Conservation (phyloP, 805 yeast species). For the Cyberlindnera nakhonratchasimensis region DNA sequence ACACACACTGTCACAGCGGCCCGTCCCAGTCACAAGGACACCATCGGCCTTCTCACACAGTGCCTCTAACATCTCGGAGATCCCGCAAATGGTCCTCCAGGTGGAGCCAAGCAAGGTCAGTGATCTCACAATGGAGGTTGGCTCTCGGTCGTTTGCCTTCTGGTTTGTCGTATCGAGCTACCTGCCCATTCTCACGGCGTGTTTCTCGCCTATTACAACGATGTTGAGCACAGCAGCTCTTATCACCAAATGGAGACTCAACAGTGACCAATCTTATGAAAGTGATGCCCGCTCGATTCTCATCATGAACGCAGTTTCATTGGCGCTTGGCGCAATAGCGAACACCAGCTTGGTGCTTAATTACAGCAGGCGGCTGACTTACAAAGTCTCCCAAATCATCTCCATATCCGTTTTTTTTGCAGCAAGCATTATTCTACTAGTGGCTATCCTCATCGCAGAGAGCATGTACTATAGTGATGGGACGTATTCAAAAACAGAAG, state of each 20-base stretch:
- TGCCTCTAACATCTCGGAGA: conserved; percentile 12
- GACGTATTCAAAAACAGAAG: conserved; percentile 44
- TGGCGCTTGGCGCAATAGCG: conserved; percentile 62
- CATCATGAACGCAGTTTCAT: conserved; percentile 57
- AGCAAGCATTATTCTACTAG: conserved; percentile 53
- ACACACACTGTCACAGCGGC: background rate
- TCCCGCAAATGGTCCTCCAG: conserved; percentile 19
- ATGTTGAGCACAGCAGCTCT: conserved; percentile 70
- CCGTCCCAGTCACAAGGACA: background rate
- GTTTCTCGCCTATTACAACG: conserved; percentile 76
- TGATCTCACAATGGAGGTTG: conserved; percentile 17
- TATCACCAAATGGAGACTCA: conserved; percentile 61
- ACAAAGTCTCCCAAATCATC: conserved; percentile 56
- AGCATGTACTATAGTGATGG: conserved; percentile 27
- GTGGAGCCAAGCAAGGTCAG: conserved; percentile 18
- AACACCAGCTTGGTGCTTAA: conserved; percentile 69
- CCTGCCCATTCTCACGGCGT: conserved; percentile 73
- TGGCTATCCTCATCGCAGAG: conserved; percentile 41
- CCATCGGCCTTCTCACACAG: conserved; percentile 3
- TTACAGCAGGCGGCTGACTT: conserved; percentile 55
- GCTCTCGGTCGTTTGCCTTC: conserved; percentile 20
- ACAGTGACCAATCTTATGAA: conserved; percentile 27
- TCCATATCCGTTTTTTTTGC: conserved; percentile 63
- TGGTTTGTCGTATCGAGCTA: conserved; percentile 71
- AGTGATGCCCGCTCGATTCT: conserved; percentile 42